Conservation (phyloP, 2,329 filamentous ascomycete genomes). For the Lomentospora prolificans region DNA sequence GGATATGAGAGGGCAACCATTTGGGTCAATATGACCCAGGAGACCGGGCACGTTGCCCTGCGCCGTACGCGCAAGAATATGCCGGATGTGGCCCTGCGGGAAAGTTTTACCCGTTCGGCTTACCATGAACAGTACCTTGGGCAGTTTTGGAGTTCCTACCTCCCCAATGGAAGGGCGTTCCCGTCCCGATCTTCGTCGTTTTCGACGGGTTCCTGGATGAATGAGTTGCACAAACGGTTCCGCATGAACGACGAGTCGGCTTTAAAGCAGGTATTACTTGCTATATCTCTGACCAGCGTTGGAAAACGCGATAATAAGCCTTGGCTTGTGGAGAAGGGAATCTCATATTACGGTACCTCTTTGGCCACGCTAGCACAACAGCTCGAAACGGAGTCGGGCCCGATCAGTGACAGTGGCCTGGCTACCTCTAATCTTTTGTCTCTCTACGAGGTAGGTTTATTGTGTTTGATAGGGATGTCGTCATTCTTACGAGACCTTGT, state of each 20-base stretch:
- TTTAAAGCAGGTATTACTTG: constrained; percentile 6
- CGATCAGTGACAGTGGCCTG: not conserved
- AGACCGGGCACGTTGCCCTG: not conserved
- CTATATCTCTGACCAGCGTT: constrained; percentile 10
- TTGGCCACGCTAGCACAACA: not conserved
- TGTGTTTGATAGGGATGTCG: too few species aligned
- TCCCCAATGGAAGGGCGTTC: constrained; percentile 9
- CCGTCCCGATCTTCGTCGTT: constrained; percentile 2
- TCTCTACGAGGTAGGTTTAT: constrained; percentile 13
- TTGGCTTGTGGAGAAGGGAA: constrained; percentile 12
- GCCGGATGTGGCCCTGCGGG: not conserved
- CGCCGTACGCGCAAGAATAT: not conserved
- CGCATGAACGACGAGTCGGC: not conserved
- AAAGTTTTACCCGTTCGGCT: constrained; percentile 10
- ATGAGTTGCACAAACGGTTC: constrained; percentile 8
- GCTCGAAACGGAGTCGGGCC: not conserved
- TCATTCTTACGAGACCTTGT: not conserved
- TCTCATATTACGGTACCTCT: constrained; percentile 10
- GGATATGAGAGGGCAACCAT: constrained; percentile 13
- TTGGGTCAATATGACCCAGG: constrained; percentile 12
- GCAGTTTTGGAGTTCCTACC: constrained; percentile 13
- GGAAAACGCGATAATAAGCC: constrained; percentile 8
- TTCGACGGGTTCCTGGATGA: constrained; percentile 11
- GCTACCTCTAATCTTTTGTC: not conserved
- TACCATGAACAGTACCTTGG: constrained; percentile 12